Conservation (phyloP, 2,329 filamentous ascomycete species). For the Cadophora sp. region DNA sequence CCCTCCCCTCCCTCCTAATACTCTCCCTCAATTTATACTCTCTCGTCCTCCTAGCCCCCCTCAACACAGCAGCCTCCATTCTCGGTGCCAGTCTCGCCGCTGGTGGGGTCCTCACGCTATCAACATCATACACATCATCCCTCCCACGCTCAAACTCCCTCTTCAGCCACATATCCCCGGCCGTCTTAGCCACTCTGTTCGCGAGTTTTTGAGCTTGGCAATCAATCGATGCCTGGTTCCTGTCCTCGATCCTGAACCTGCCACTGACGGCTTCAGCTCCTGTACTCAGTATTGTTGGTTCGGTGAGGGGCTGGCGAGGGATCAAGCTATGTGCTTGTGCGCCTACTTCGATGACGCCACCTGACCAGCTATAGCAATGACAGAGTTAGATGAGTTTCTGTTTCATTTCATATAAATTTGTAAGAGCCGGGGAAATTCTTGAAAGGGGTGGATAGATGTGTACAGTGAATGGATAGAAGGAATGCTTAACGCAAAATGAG, state of each 20-base stretch:
- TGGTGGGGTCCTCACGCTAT: not conserved
- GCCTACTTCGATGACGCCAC: too few relatives aligned
- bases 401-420: too few relatives aligned
- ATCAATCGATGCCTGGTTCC: not conserved
- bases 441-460: too few relatives aligned
- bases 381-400: not conserved
- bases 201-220: not conserved
- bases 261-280: too few relatives aligned
- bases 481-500: not conserved
- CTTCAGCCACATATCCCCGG: constrained; percentile 2
- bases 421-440: too few relatives aligned
- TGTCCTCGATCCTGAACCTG: too few relatives aligned
- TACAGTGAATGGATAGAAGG: not conserved
- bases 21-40: constrained; percentile 15
- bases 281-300: not conserved
- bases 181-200: not conserved
- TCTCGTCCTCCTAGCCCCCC: constrained; percentile 16
- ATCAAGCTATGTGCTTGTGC: not conserved
- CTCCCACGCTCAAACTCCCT: not conserved
- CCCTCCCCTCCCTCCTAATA: constrained; percentile 7
- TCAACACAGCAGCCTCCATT: constrained; percentile 15
- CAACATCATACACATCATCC: constrained; percentile 4
- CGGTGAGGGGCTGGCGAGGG: not conserved
- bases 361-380: not conserved
- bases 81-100: not conserved